A percentile compares a stretch with the other conserved stretches of the same genome.
These are phyloP conservation scores for Dryas drummondii DNA, from an alignment of 306 rosid species.

Conservation along the genomic window DNA sequence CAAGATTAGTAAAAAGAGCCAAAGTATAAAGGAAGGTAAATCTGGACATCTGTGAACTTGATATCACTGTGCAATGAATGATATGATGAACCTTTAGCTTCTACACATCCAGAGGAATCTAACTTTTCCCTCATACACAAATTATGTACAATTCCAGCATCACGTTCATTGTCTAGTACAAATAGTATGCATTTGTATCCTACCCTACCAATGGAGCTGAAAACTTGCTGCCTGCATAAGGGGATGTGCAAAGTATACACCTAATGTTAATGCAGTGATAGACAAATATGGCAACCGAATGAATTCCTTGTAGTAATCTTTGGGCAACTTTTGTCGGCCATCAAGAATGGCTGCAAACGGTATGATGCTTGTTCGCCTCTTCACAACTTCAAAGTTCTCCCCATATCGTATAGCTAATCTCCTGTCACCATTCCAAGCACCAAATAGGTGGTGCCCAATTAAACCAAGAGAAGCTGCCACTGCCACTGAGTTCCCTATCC, in stretches of 20 bases:
- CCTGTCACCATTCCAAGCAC: conserved; percentile 96
- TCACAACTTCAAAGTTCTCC: conserved; percentile 59
- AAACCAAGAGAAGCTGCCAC: conserved; percentile 85
- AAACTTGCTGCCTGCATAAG: conserved; percentile 83
- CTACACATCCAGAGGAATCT: neutral
- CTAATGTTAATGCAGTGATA: conserved; percentile 73
- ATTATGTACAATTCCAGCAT: neutral
- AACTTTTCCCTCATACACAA: neutral
- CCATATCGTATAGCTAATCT: conserved; percentile 63
- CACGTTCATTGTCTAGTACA: neutral
- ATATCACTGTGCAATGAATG: too few relatives aligned
- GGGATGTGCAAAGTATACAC: conserved; percentile 90
- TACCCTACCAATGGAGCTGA: conserved; percentile 77
- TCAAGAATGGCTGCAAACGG: conserved; percentile 92
- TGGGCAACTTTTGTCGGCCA: conserved; percentile 81
- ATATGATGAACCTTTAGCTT: neutral
- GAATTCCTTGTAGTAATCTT: conserved; percentile 84
- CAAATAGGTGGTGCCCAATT: conserved; percentile 87
- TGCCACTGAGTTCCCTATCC: conserved; percentile 89
- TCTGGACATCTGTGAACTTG: too few relatives aligned
- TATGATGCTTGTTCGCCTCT: conserved; percentile 64
- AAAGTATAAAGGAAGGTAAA: too few relatives aligned
- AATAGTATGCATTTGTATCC: neutral
- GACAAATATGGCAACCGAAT: conserved; percentile 74
- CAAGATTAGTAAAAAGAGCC: too few relatives aligned